Base-by-base conservation (phyloP, 345 rosid species). In the Capsella bursapastoris region DNA sequence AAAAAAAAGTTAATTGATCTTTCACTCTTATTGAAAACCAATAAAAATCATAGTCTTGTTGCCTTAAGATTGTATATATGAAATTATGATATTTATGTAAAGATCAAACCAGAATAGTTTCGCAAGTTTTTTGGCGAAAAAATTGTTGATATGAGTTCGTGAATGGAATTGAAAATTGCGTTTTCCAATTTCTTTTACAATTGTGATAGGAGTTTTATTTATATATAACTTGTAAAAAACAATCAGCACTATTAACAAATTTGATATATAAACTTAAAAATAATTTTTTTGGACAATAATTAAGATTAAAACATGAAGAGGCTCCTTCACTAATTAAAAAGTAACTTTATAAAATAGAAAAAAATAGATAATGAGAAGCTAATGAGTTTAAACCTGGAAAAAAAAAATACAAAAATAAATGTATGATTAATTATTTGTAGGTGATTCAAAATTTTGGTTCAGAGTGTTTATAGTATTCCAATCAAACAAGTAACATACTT, bases 401-500 rank as follows among this genome's bases (percentile, higher is more conserved):
- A 0, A 62, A 29, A 4, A 6, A 0, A 3, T 62, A 15, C 52
- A 8, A 62, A 34, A 70, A 71, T 8, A 15, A 44, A 25, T 37
- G 18, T 61, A 8, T 44, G 8, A 6, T 62, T 43, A 27, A 62
- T 7, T 43, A 60, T 10, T 55, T 9, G 29, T 37, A 66, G 47
- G 52, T 67, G 29, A 59, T 50, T 75, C 56, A 67, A 53, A 68
- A 43, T 14, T 43, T 34, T 68, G 62, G 73, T 27, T 59, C 38
- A 75, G 63, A 51, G 38, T 60, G 22, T 22, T 68, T 50, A 31
- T 41, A 68, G 74, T 61, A 34, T 60, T 8, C 55, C 63, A 75
- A 75, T 75, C 12, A 67, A 75, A 75, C 69, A 75, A 75, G 79
- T 68, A 60, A 68, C 64, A 68, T 53, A 75, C 13, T 32, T 37